Percentiles rank a stretch among this genome's conserved stretches.
phyloP scores from a whole-genome alignment of 148 eudicot species.

The Rhododendron mucronatum region DNA sequence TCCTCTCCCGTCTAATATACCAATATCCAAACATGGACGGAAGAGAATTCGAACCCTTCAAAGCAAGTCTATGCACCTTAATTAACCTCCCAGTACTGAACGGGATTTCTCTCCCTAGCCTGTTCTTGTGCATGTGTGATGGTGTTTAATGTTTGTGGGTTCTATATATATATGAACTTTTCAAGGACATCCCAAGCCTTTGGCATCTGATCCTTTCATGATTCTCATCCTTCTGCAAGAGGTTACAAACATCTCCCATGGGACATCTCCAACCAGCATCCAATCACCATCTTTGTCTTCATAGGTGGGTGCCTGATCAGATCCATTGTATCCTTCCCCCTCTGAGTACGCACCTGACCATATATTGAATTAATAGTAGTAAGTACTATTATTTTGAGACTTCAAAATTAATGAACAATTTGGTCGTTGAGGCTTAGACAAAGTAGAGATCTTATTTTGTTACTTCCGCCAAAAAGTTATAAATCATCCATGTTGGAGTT shows the following conservation, averaged over 20 bases:
- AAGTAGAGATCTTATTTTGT: too few relatives aligned
- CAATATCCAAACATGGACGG: not conserved
- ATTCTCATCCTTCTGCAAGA: slow-evolving; percentile 77
- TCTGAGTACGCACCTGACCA: slow-evolving; percentile 39
- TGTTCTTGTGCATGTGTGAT: not conserved
- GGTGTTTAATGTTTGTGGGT: not conserved
- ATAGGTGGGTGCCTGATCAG: slow-evolving; percentile 49
- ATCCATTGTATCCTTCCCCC: slow-evolving; percentile 49
- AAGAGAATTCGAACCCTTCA: not conserved
- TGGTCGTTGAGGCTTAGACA: too few relatives aligned
- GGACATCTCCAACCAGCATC: slow-evolving; percentile 92
- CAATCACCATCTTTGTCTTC: slow-evolving; percentile 77
- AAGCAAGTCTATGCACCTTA: not conserved
- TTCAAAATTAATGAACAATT: too few relatives aligned
- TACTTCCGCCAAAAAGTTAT: too few relatives aligned
- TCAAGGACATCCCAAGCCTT: slow-evolving; percentile 48
- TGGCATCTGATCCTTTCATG: slow-evolving; percentile 80
- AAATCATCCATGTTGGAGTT: too few relatives aligned
- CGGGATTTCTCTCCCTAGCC: not conserved
- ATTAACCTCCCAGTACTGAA: not conserved
- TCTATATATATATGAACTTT: slow-evolving; percentile 17
- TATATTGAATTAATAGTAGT: too few relatives aligned
- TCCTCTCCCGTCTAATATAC: not conserved
- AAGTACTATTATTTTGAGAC: too few relatives aligned
- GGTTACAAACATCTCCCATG: slow-evolving; percentile 76